Evolutionary conservation across 148 eudicot genomes (phyloP).

Genomic region (Cornus kousa): DNA sequence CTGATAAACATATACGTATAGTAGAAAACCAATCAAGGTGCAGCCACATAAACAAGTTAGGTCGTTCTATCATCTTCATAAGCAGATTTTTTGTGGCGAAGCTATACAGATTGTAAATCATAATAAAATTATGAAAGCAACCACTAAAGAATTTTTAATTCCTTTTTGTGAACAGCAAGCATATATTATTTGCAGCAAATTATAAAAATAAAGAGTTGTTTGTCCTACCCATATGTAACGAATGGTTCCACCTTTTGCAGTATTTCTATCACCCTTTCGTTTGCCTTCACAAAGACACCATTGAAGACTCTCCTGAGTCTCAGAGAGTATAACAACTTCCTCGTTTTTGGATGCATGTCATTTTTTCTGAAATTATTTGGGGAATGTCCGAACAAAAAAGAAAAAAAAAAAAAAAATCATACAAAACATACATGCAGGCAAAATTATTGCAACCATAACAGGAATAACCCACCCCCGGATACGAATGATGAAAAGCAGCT

Average conservation of each 20-base stretch:
- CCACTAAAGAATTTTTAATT: not conserved
- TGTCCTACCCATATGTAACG: constrained; percentile 77
- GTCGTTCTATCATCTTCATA: too few species aligned
- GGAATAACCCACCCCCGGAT: constrained; percentile 64
- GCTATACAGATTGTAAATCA: not conserved
- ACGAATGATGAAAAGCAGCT: constrained; percentile 74
- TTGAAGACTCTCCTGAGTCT: constrained; percentile 55
- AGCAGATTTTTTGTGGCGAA: too few species aligned
- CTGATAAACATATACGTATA: too few species aligned
- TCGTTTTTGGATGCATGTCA: constrained; percentile 68
- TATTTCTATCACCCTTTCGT: constrained; percentile 53
- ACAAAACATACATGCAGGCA: not conserved
- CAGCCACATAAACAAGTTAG: too few species aligned
- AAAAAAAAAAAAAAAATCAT: not conserved
- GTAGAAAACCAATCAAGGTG: too few species aligned
- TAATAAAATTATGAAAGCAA: too few species aligned
- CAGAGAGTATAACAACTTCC: constrained; percentile 61
- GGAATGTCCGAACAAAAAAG: not conserved
- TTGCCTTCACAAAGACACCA: constrained; percentile 87
- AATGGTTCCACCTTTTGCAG: constrained; percentile 85
- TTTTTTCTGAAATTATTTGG: constrained; percentile 48
- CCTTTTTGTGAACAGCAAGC: not conserved
- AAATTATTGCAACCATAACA: not conserved
- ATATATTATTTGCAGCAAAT: not conserved
- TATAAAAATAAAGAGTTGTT: too few species aligned